These are phyloP conservation scores for Beauveria medogensis DNA, from an alignment of 2,329 filamentous ascomycete species.

Conservation along the genomic window DNA sequence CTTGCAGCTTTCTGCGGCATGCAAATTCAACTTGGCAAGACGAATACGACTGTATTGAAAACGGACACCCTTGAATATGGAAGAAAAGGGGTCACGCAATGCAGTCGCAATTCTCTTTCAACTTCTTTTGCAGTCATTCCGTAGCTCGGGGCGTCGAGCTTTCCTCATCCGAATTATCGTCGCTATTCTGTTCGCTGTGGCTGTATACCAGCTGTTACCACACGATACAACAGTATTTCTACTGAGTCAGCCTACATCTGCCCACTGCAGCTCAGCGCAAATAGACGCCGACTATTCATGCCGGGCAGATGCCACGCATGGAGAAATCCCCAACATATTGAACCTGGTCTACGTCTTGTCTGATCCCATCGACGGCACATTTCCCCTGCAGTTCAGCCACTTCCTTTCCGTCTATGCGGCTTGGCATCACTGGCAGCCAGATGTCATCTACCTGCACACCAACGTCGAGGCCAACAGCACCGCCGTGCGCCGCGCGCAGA, in stretches of 20 bases:
- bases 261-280: not conserved
- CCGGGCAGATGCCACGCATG: not conserved
- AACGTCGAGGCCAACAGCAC: slow-evolving; percentile 19
- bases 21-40: no score
- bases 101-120: not conserved
- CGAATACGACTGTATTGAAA: no score
- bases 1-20: no score
- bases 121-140: not conserved
- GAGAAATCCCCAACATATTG: slow-evolving; percentile 19
- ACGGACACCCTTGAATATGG: not conserved
- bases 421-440: slow-evolving; percentile 16
- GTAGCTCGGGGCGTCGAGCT: not conserved
- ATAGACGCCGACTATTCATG: not conserved
- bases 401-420: slow-evolving; percentile 19
- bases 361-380: slow-evolving; percentile 13
- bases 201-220: not conserved
- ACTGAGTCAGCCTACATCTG: not conserved
- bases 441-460: slow-evolving; percentile 21
- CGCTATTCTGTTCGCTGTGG: not conserved
- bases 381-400: slow-evolving; percentile 19
- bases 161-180: not conserved
- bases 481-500: slow-evolving; percentile 22
- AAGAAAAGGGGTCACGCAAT: not conserved
- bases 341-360: slow-evolving; percentile 19
- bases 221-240: not conserved